Conservation (phyloP, 108 stramenopile genomes). For the Cyclotella atomus region DNA sequence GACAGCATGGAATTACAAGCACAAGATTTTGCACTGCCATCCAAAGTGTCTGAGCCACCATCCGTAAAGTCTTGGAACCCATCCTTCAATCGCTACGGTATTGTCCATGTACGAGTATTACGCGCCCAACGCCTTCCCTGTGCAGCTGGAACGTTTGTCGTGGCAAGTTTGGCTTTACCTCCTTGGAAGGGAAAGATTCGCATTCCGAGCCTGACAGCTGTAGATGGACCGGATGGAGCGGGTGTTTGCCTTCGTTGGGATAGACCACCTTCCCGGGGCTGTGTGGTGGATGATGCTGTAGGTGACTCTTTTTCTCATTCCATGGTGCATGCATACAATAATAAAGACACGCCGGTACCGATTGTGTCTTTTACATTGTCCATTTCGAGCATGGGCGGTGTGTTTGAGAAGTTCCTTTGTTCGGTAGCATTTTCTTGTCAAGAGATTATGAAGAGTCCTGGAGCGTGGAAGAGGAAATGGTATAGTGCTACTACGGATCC, state of each 20-base stretch:
- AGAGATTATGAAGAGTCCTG: constrained; percentile 59
- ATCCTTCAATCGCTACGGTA: constrained; percentile 71
- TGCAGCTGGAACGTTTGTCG: constrained; percentile 59
- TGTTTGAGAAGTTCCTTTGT: constrained; percentile 76
- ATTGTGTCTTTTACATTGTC: constrained; percentile 65
- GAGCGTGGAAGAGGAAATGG: constrained; percentile 65
- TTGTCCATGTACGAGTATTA: constrained; percentile 76
- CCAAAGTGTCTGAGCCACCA: constrained; percentile 5
- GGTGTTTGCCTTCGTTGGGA: constrained; percentile 80
- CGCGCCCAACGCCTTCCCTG: constrained; percentile 79
- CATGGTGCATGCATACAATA: constrained; percentile 85
- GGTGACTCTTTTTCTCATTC: constrained; percentile 48
- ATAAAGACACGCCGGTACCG: constrained; percentile 77
- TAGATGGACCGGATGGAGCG: constrained; percentile 48
- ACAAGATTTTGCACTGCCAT: constrained; percentile 25
- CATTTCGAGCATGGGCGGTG: constrained; percentile 61
- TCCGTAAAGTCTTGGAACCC: constrained; percentile 39
- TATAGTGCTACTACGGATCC: constrained; percentile 33
- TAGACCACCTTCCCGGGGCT: constrained; percentile 7
- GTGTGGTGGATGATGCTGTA: not conserved
- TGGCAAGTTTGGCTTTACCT: constrained; percentile 59
- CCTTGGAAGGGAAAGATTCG: constrained; percentile 85
- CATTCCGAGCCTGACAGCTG: constrained; percentile 38
- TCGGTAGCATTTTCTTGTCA: constrained; percentile 58
- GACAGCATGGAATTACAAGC: constrained; percentile 16